Evolutionary conservation across 2,329 filamentous ascomycete species (phyloP), one percentile per base, ranked within the genome.

Genomic region (Fusarium acutatum): DNA sequence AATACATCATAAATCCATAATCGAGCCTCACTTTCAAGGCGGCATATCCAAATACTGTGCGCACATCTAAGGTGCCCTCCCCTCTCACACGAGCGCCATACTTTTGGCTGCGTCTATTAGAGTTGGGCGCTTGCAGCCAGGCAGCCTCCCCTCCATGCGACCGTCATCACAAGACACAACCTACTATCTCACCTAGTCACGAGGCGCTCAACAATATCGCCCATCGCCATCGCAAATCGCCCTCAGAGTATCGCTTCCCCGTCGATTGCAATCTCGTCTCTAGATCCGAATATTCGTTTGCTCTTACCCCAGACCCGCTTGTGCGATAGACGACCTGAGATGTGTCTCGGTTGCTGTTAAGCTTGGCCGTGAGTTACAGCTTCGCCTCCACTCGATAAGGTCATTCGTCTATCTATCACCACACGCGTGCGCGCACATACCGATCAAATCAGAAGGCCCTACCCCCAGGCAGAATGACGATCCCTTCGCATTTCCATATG

Each of bases 401-500:
- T 5, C 46, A 46, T 67, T 46, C 37, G 47, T 70, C 30, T 38
- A 43, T 56, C 49, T 30, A 40, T 60, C 64, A 46, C 53, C 57
- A 47, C 52, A 26, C 67, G 52, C 44, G 41, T 38, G 53, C 43
- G 28, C 43, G 60, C 44, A 46, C 56, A 40, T 47, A 56, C 56
- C 63, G 43, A 60, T 24, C 50, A 22, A 47, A 44, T 59, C 57
- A 60, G 59, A 53, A 64, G 40, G 67, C 57, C 64, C 53, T 52
- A 56, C 24, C n/a, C 37, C n/a, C 49, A 70, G 46, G 44, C 59
- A 60, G 64, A 59, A 71, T 81, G 80, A 75, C 79, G 2, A 73
- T 80, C 50, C 73, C 78, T 26, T 73, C 80, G 26, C 75, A 78
- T 69, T 81, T 82, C 73, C 81, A 80, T 63, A 81, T 83, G 79